Evolutionary conservation across 805 yeast species (phyloP).

Genomic region (Wickerhamiella vanderwaltii): DNA sequence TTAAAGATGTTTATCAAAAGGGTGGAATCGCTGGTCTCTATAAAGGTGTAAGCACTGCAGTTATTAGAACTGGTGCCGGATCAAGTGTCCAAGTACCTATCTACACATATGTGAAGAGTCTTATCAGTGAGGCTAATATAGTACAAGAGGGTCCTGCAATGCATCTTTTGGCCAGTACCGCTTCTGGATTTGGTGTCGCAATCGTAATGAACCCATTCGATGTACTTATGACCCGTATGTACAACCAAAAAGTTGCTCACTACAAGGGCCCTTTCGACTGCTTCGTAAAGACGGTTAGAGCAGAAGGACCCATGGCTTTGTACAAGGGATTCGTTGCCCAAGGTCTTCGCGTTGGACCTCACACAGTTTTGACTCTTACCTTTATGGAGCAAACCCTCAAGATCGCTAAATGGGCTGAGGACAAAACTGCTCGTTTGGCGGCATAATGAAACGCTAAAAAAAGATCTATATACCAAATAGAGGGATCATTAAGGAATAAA

Average conservation of each 20-base stretch:
- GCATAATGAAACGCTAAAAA: background rate
- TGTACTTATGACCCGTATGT: conserved; percentile 85
- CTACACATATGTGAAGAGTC: conserved; percentile 63
- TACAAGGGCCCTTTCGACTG: conserved; percentile 87
- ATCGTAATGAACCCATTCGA: conserved; percentile 97
- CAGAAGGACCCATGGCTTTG: conserved; percentile 78
- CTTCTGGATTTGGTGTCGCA: conserved; percentile 86
- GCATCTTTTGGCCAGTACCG: conserved; percentile 61
- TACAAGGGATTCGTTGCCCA: conserved; percentile 96
- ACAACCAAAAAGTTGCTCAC: conserved; percentile 81
- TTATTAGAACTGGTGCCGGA: conserved; percentile 88
- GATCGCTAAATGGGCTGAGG: conserved; percentile 35
- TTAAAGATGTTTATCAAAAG: conserved; percentile 42
- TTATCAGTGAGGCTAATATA: conserved; percentile 41
- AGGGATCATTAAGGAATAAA: background rate
- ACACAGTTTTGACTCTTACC: conserved; percentile 72
- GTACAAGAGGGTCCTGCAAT: conserved; percentile 48
- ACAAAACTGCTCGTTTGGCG: conserved; percentile 13
- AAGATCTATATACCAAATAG: background rate
- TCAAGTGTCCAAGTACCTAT: conserved; percentile 91
- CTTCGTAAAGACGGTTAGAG: conserved; percentile 60
- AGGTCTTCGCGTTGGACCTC: conserved; percentile 85
- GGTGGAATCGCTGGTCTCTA: conserved; percentile 75
- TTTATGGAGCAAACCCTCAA: conserved; percentile 94
- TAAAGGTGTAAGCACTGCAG: conserved; percentile 91